Conservation (phyloP, 257 asterid species). For the Solanum pinnatisectum region DNA sequence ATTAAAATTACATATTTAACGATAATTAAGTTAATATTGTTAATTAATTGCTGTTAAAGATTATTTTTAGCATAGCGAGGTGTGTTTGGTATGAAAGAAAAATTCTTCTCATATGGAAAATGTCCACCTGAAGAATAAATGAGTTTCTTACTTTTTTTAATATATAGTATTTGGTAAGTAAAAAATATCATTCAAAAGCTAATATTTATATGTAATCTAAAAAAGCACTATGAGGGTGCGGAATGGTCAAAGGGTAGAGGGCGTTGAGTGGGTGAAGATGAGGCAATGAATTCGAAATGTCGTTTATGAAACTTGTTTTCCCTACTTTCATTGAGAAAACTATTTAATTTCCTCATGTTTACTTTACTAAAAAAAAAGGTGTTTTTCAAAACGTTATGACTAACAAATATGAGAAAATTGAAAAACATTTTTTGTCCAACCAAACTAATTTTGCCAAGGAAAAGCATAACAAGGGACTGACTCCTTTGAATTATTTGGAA, state of each 20-base stretch:
- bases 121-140: not conserved
- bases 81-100: not conserved
- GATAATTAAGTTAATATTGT: too few species aligned
- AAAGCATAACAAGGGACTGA: not conserved
- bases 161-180: not conserved
- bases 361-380: too few species aligned
- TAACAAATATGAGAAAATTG: too few species aligned
- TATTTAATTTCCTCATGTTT: not conserved
- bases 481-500: not conserved
- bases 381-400: not conserved
- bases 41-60: too few species aligned
- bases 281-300: not conserved
- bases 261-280: not conserved
- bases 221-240: not conserved
- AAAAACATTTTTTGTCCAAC: fast-evolving
- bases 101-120: not conserved
- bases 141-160: not conserved
- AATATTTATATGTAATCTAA: too few species aligned
- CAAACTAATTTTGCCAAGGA: not conserved
- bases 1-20: too few species aligned
- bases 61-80: too few species aligned
- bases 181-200: too few species aligned
- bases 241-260: not conserved
- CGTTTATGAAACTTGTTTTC: too few species aligned
- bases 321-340: not conserved